phyloP scores from a whole-genome alignment of 805 yeast genomes.

The Myxozyma vanderwaltii region DNA sequence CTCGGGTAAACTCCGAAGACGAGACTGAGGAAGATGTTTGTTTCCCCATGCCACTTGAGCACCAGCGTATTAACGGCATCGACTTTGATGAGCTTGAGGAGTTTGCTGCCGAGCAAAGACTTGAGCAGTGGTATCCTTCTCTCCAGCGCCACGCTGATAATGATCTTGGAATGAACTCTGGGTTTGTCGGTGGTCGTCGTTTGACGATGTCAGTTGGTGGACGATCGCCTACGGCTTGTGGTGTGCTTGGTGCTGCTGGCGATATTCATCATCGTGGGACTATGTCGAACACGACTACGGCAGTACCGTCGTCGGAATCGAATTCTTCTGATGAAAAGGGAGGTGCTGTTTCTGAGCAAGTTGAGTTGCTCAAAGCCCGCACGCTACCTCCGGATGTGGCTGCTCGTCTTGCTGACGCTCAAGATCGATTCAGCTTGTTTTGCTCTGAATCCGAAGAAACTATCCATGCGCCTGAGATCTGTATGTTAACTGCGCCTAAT shows the following conservation, averaged over 20 bases:
- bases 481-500: conserved; percentile 63
- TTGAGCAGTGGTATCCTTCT: conserved; percentile 30
- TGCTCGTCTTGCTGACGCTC: conserved; percentile 25
- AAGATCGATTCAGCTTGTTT: conserved; percentile 79
- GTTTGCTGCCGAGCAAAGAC: conserved; percentile 49
- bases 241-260: conserved; percentile 16
- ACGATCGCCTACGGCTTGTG: neutral
- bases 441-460: conserved; percentile 83
- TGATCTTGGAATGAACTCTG: conserved; percentile 22
- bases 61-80: conserved; percentile 62
- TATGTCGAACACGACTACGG: conserved; percentile 5
- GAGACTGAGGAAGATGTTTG: conserved; percentile 98
- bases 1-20: conserved; percentile 46
- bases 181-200: conserved; percentile 19
- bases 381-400: conserved; percentile 25
- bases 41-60: conserved; percentile 79
- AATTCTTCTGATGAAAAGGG: conserved; percentile 20
- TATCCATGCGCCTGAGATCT: conserved; percentile 83
- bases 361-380: conserved; percentile 20
- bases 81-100: conserved; percentile 91
- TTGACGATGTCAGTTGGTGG: conserved; percentile 19
- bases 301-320: neutral
- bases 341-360: conserved; percentile 6
- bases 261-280: conserved; percentile 16
- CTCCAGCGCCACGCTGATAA: conserved; percentile 32